A percentile compares a stretch with the other conserved stretches of the same genome.
phyloP scores from a whole-genome alignment of 345 rosid species.

The Hirschfeldia incana region DNA sequence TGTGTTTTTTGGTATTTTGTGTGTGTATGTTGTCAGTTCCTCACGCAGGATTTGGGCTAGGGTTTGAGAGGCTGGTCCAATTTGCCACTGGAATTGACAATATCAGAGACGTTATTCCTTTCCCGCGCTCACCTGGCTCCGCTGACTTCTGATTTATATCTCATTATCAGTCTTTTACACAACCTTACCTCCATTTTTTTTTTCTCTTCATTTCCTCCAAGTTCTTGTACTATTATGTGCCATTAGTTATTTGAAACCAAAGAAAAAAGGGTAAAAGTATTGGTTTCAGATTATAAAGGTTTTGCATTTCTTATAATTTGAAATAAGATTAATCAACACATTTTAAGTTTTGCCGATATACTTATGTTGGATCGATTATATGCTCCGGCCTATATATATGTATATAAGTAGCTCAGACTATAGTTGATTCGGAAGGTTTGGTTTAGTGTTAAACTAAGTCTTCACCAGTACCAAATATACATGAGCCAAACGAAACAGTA shows the following conservation, averaged over 20 bases:
- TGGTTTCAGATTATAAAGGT: not conserved
- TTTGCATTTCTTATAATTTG: not conserved
- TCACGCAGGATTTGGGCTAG: constrained; percentile 92
- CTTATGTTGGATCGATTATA: no score
- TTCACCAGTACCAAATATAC: no score
- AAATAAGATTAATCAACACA: no score
- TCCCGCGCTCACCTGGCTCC: constrained; percentile 88
- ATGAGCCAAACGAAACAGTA: no score
- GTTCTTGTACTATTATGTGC: constrained; percentile 10
- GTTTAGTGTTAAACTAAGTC: no score
- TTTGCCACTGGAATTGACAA: constrained; percentile 92
- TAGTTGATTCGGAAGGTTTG: no score
- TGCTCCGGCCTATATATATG: no score
- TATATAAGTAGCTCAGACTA: no score
- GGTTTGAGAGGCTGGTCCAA: constrained; percentile 95
- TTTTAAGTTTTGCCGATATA: no score
- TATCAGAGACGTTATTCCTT: constrained; percentile 91
- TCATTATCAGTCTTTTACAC: not conserved
- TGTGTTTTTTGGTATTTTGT: not conserved
- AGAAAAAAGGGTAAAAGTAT: no score
- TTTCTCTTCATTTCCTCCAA: constrained; percentile 1
- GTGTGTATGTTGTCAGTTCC: constrained; percentile 59
- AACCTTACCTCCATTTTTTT: not conserved
- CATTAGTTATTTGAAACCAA: not conserved
- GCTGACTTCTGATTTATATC: constrained; percentile 61